Evolutionary conservation across 306 rosid genomes (phyloP), one percentile per base, ranked within the genome.

Genomic region (Lithocarpus polystachyus): DNA sequence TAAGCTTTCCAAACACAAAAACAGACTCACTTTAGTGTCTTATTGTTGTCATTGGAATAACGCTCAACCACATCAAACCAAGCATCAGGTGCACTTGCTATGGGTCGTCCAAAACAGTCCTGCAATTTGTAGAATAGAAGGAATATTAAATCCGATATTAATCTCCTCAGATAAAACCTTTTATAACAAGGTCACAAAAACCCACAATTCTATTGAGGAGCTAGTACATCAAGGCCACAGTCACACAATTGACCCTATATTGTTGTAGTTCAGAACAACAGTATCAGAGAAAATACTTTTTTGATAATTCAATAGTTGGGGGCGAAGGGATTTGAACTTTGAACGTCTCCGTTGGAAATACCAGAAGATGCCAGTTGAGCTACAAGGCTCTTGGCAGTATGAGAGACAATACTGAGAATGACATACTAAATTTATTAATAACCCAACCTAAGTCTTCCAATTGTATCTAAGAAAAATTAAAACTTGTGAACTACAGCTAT

Each of bases 11-110:
- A 55, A 52, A 23, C 15, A 45, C 18, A 72, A 28, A 19, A 20
- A 60, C 15, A 48, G 61, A 71, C 75, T 71, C 73, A 87, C 99
- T 88, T 91, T 17, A 95, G 84, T 12, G 98, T 95, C 90, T 92
- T 92, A 87, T 95, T 95, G 81, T 77, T 86, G 84, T 95, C 99
- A 77, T 92, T 90, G 23, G 99, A 95, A 89, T 65, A 78, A 79
- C 99, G 99, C 72, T 95, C 99, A 0, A 95, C 98, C 68, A 95
- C 97, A 85, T 95, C 98, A 86, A 95, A 86, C 99, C 99, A 95
- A 73, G 99, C 90, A 80, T 95, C 97, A 35, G 97, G 99, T 80
- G 97, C 97, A 82, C 97, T 95, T 20, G 97, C 70, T 53, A 92
- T 92, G 18, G 99, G 99, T 73, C 99, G 89, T 52, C 97, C 97